Percentiles rank a stretch among this genome's conserved stretches.
These are phyloP conservation scores for Salix udensis DNA, from an alignment of 345 rosid species.

Conservation along the genomic window DNA sequence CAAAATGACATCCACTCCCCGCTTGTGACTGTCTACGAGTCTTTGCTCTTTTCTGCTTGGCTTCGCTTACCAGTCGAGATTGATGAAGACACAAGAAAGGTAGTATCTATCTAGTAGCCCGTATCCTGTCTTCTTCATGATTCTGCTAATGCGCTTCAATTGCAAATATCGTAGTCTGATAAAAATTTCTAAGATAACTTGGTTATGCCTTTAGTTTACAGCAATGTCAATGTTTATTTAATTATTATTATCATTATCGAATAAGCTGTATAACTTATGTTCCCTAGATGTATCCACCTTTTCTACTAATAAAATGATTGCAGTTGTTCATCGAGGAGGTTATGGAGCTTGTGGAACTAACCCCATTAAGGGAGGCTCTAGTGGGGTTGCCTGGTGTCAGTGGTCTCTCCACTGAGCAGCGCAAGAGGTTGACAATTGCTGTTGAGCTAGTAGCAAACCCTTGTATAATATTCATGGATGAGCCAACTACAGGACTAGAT, in stretches of 20 bases:
- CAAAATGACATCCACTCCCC: constrained; percentile 80
- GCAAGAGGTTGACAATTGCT: constrained; percentile 89
- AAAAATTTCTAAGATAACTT: no score
- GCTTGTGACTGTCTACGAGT: constrained; percentile 66
- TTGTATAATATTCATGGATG: constrained; percentile 89
- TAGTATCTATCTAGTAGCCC: constrained; percentile 6
- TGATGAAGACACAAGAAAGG: constrained; percentile 48
- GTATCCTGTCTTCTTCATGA: no score
- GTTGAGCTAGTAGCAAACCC: constrained; percentile 95
- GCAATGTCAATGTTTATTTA: no score
- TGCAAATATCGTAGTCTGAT: no score
- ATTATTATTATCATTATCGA: no score
- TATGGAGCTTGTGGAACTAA: constrained; percentile 83
- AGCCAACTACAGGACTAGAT: constrained; percentile 91
- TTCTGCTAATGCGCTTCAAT: not conserved
- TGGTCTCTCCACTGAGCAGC: constrained; percentile 81
- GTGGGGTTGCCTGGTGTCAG: constrained; percentile 79
- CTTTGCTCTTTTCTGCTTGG: constrained; percentile 73
- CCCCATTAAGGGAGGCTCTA: constrained; percentile 48
- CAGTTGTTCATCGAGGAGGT: constrained; percentile 56
- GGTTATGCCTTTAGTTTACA: no score
- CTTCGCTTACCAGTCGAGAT: constrained; percentile 56
- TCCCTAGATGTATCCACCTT: not conserved
- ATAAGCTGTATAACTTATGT: no score
- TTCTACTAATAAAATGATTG: not conserved